phyloP scores from a whole-genome alignment of 1,139 yeast genomes.

The Hyphopichia buzzinii region DNA sequence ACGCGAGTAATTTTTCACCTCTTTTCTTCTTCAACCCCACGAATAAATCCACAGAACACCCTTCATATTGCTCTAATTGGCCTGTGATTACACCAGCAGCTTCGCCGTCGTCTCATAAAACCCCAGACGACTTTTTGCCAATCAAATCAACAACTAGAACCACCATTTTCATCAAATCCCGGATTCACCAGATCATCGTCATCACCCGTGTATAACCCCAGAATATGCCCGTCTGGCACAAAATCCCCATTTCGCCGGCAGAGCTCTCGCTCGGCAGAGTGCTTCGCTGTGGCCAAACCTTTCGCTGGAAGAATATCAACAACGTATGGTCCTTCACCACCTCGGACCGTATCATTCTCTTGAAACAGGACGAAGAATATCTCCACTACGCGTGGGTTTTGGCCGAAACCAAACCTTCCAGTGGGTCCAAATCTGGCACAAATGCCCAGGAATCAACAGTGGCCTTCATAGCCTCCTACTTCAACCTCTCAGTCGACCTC shows the following conservation, averaged over 20 bases:
- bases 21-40: too few relatives aligned
- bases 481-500: constrained; percentile 60
- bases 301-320: constrained; percentile 63
- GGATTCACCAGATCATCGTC: too few relatives aligned
- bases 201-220: too few relatives aligned
- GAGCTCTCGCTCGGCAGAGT: constrained; percentile 70
- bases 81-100: too few relatives aligned
- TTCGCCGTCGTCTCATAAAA: too few relatives aligned
- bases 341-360: constrained; percentile 46
- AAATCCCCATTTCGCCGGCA: constrained; percentile 17
- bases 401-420: constrained; percentile 10
- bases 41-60: too few relatives aligned
- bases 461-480: constrained; percentile 60
- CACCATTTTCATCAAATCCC: too few relatives aligned
- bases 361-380: constrained; percentile 44
- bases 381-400: constrained; percentile 32
- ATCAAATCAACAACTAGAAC: too few relatives aligned
- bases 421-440: constrained; percentile 4
- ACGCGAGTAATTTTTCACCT: too few relatives aligned
- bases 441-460: constrained; percentile 20
- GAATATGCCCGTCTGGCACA: constrained; percentile 17
- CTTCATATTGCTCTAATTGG: too few relatives aligned
- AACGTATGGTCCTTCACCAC: constrained; percentile 61
- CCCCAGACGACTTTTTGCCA: too few relatives aligned
- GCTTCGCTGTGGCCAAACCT: constrained; percentile 86